phyloP scores from a whole-genome alignment of 495 filamentous ascomycete species.

The Tuber aestivum region DNA sequence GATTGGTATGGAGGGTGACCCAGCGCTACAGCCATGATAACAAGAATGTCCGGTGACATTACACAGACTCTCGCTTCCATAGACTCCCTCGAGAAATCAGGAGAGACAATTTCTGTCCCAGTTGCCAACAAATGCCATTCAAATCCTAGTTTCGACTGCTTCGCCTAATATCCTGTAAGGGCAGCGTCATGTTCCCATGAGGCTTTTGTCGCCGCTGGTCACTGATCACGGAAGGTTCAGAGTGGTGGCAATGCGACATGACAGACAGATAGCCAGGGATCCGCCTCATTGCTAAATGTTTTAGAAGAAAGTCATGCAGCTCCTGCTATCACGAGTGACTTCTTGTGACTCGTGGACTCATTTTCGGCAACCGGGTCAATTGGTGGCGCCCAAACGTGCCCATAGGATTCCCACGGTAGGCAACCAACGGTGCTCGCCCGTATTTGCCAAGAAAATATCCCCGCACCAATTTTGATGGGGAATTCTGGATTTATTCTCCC shows the following conservation, averaged over 20 bases:
- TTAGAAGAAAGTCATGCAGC: neutral
- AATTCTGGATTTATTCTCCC: neutral
- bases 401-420: neutral
- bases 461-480: neutral
- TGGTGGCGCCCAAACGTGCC: neutral
- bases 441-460: neutral
- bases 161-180: conserved; percentile 14
- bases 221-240: conserved; percentile 17
- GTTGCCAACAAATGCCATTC: conserved; percentile 15
- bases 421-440: neutral
- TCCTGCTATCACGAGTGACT: neutral
- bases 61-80: conserved; percentile 21
- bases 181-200: conserved; percentile 16
- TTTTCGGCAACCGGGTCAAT: neutral
- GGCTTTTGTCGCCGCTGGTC: conserved; percentile 11
- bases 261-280: conserved; percentile 2
- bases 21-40: conserved; percentile 18
- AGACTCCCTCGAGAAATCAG: conserved; percentile 1
- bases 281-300: neutral
- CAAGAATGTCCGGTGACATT: conserved; percentile 21
- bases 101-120: neutral
- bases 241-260: conserved; percentile 19
- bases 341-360: conserved; percentile 2
- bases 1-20: conserved; percentile 25
- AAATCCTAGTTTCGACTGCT: conserved; percentile 13